Conservation (phyloP, 2,329 filamentous ascomycete species). For the Trichoderma pleuroti region DNA sequence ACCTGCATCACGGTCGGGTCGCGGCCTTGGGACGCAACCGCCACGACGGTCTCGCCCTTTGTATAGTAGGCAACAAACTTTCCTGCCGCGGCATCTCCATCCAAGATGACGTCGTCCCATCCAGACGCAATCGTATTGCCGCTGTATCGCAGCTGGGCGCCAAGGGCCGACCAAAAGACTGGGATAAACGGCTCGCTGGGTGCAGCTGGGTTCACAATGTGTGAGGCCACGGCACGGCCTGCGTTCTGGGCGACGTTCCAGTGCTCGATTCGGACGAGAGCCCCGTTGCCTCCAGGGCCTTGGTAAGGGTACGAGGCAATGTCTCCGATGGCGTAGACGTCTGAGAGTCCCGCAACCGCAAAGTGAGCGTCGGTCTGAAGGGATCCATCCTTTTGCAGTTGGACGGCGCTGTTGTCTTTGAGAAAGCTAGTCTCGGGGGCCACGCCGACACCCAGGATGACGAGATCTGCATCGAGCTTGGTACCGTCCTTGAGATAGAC, state of each 20-base stretch:
- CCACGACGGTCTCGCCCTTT: slow-evolving; percentile 80
- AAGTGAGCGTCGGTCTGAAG: slow-evolving; percentile 77
- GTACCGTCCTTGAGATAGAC: slow-evolving; percentile 85
- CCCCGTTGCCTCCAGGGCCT: slow-evolving; percentile 77
- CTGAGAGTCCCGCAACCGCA: slow-evolving; percentile 68
- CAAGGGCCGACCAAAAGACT: slow-evolving; percentile 94
- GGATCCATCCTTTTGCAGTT: slow-evolving; percentile 80
- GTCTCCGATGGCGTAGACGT: slow-evolving; percentile 91
- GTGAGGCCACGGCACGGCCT: slow-evolving; percentile 72
- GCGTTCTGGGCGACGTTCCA: slow-evolving; percentile 98
- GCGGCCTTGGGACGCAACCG: slow-evolving; percentile 84
- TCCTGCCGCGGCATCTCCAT: slow-evolving; percentile 70
- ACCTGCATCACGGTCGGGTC: slow-evolving; percentile 83
- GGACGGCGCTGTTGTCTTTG: slow-evolving; percentile 63
- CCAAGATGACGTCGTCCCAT: slow-evolving; percentile 80
- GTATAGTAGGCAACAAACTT: slow-evolving; percentile 90
- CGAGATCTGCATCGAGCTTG: slow-evolving; percentile 77
- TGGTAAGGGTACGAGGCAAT: slow-evolving; percentile 94
- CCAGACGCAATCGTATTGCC: slow-evolving; percentile 70
- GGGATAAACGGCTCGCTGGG: slow-evolving; percentile 75
- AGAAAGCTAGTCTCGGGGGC: slow-evolving; percentile 81
- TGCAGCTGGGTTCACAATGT: slow-evolving; percentile 64
- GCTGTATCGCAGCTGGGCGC: slow-evolving; percentile 86
- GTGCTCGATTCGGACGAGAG: slow-evolving; percentile 82
- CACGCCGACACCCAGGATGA: slow-evolving; percentile 89